Base-by-base conservation (phyloP, 2,329 filamentous ascomycete species). In the Rachicladosporium sp. region DNA sequence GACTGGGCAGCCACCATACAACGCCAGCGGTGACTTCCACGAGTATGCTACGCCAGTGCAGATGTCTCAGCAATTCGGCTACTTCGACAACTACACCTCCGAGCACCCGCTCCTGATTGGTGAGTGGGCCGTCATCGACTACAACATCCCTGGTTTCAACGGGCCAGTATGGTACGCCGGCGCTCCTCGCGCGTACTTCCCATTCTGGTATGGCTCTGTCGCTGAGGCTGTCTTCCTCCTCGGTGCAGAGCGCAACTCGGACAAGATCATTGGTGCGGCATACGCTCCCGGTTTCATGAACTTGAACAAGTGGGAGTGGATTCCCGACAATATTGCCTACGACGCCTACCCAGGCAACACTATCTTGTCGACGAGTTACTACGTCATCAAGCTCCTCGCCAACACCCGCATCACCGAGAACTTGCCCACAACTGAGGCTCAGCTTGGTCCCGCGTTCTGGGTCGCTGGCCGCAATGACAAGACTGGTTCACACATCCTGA, bases 141-240 rank as follows among this genome's bases (percentile, higher is more conserved):
- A 67, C 21, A 37, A 38, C 33, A 31, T 40, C n/a, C 46, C 42
- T 6, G 68, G 69, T n/a, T 67, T 67, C 4, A 66, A 57, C 11
- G 62, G 62, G 44, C 73, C 67, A 62, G 47, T 56, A 2, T 64
- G 47, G 46, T 39, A 44, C 10, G 31, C 35, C 3, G 49, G 45
- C 69, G 36, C 64, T 63, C 48, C 54, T 60, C 29, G 73, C 65
- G 46, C 71, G 67, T 47, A 43, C 35, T 49, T 46, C 7, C 55
- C 56, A 2, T 53, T 50, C 47, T 57, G 53, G 74, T 71, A 73
- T 36, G 76, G 74, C 19, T 65, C 71, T 6, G 73, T 82, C 2
- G 70, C 70, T 10, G 78, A 82, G 53, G 77, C 75, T 13, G 66
- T 82, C n/a, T 77, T 71, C 40, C 63, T 81, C 10, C 66, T 82